Evolutionary conservation across 306 rosid genomes (phyloP), one percentile per base, ranked within the genome.

Genomic region (Quillaja saponaria): DNA sequence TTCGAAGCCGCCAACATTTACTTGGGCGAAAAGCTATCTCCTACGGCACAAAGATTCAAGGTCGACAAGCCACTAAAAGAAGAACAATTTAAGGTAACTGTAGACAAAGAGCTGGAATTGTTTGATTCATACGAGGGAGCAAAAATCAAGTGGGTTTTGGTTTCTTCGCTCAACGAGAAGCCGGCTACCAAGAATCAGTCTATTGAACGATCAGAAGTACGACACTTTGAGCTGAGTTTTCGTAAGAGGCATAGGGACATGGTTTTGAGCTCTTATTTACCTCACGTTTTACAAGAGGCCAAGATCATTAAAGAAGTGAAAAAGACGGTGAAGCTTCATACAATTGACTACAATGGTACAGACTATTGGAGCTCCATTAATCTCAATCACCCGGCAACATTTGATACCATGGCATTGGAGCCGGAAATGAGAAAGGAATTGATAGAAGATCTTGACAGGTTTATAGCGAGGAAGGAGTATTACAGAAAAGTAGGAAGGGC

Each of bases 401-500:
- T 85, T 41, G 78, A 66, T 20, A 64, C 85, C 1, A 34, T 81
- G 28, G 91, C 78, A 2, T 61, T 82, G 85, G 81, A 79, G 6
- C 77, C 72, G 6, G 85, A 77, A 58, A 66, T 37, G 58, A 79
- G 74, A 67, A 38, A 50, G 40, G 34, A 40, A 28, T 16, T 85
- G 51, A 57, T 76, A 13, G 82, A 79, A 19, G 87, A 85, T 47
- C 74, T 82, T 6, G 38, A 72, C 19, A 48, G 50, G 67, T 82
- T 82, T 15, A 46, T 61, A 16, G 66, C 34, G 40, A 77, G 91
- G 64, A 82, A 79, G 62, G 82, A 81, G 56, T 81, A 67, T 46
- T 85, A 76, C 28, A 76, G 44, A 67, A 76, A 81, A 77, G 82
- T 85, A 3, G 85, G 87, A 13, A 85, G 54, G 80, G 87, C 78